Evolutionary conservation across 2,329 filamentous ascomycete genomes (phyloP), one percentile per base, ranked within the genome.

Genomic region (Fonsecaea multimorphosa): DNA sequence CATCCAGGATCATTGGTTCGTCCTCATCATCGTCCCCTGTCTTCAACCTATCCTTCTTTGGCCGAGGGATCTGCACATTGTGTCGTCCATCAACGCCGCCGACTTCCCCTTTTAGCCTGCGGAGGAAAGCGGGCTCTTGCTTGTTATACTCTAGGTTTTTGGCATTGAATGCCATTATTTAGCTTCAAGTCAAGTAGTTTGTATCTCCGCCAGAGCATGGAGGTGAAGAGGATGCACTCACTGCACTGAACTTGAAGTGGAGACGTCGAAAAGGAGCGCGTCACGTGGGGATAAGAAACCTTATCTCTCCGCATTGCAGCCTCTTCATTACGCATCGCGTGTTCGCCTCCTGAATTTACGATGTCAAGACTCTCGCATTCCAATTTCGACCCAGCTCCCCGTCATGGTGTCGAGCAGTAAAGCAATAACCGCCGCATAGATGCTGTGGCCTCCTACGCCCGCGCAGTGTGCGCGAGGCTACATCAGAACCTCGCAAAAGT

Each of bases 391-490:
- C 16, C 54, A 22, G n/a, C 24, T 51, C 40, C 22, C n/a, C 19
- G 29, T 22, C 53, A 58, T 36, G 46, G 65, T 67, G 64, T 51
- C 55, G 8, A 12, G 8, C 53, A 46, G 44, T 65, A 27, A 65
- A 40, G 9, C 31, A 34, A 52, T 19, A 24, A 14, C 36, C 38
- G 34, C 52, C 59, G 56, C 64, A 67, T 61, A 54, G 14, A 73
- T 73, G 72, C 62, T 72, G 61, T 73, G 72, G 72, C 65, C 72
- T 22, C 72, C 72, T 57, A 61, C 70, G 27, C 64, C 65, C 7
- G 67, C 67, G 67, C 72, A 72, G 63, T 73, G 72, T 36, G 72
- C 72, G 61, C 67, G 72, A 59, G 72, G 72, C 62, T 72, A 72
- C 56, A 72, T 68, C 58, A 68, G 72, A 67, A 72, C 71, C 4